A percentile compares a stretch with the other conserved stretches of the same genome.
These are phyloP conservation scores for Tilletia indica DNA, from an alignment of 1,284 basidiomycete genomes.

Conservation along the genomic window DNA sequence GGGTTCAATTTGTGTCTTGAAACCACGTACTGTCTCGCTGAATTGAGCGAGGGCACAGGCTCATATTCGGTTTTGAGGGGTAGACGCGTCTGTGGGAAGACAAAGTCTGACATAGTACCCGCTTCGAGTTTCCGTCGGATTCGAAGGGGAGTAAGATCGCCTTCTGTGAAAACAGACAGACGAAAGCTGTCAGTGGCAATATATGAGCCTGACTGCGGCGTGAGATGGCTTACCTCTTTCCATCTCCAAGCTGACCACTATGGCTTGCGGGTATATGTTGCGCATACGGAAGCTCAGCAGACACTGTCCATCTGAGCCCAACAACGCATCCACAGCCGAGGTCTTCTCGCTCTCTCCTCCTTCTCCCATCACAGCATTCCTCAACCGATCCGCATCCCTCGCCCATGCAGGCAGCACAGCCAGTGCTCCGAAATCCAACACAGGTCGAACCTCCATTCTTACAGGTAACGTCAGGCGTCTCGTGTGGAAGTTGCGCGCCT, in stretches of 20 bases:
- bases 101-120: conserved; percentile 62
- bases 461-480: conserved; percentile 80
- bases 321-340: not conserved
- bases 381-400: conserved; percentile 24
- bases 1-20: conserved; percentile 68
- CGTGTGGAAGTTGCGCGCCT: conserved; percentile 68
- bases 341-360: conserved; percentile 26
- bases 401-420: conserved; percentile 26
- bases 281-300: conserved; percentile 15
- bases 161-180: conserved; percentile 58
- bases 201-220: conserved; percentile 59
- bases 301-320: conserved; percentile 19
- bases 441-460: conserved; percentile 86
- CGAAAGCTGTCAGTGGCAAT: conserved; percentile 68
- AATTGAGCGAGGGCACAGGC: conserved; percentile 73
- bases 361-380: conserved; percentile 31
- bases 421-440: conserved; percentile 68
- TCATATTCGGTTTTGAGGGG: conserved; percentile 65
- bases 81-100: conserved; percentile 74
- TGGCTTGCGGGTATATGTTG: conserved; percentile 50
- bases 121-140: conserved; percentile 14
- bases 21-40: conserved; percentile 85
- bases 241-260: conserved; percentile 59
- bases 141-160: conserved; percentile 1
- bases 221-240: not conserved